Evolutionary conservation across 192 early-diverging fungal genomes (phyloP), one percentile per base, ranked within the genome.

Genomic region (Phlyctochytrium bullatum): DNA sequence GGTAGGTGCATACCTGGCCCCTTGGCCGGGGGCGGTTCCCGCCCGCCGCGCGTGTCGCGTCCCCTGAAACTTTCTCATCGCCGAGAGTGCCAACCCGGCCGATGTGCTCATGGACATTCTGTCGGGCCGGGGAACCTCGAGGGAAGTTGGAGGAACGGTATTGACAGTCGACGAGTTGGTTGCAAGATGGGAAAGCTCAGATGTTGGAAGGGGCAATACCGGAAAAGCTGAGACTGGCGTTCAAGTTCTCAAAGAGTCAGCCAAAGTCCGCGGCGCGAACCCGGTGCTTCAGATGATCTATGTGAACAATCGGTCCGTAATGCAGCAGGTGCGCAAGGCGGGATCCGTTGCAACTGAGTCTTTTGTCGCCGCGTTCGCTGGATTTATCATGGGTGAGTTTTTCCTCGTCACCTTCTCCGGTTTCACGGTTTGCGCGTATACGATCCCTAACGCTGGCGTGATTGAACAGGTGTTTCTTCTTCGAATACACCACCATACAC

Each of bases 41-140:
- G n/a, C n/a, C n/a, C n/a, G n/a, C n/a, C n/a, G n/a, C n/a, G n/a
- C n/a, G n/a, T n/a, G n/a, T n/a, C n/a, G n/a, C n/a, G n/a, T n/a
- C n/a, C n/a, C n/a, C n/a, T n/a, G n/a, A n/a, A n/a, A n/a, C n/a
- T n/a, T n/a, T n/a, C n/a, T n/a, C n/a, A n/a, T n/a, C n/a, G n/a
- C n/a, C n/a, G n/a, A n/a, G n/a, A n/a, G n/a, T n/a, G 56, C 67
- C 14, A 83, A 83, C 58, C 61, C 62, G 23, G 78, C 78, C 2
- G 81, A 83, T 66, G 58, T 77, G 23, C 53, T 83, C 23, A 83
- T 83, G 78, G 81, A 83, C 54, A 78, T 80, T 60, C 60, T 80
- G 24, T 51, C 68, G 61, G 80, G 73, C 1, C 68, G 67, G 12
- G 75, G 75, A 20, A 36, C 34, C 2, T n/a, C n/a, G n/a, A n/a